phyloP scores from a whole-genome alignment of 176 grass and related monocot species.

The Zoysia japonica region DNA sequence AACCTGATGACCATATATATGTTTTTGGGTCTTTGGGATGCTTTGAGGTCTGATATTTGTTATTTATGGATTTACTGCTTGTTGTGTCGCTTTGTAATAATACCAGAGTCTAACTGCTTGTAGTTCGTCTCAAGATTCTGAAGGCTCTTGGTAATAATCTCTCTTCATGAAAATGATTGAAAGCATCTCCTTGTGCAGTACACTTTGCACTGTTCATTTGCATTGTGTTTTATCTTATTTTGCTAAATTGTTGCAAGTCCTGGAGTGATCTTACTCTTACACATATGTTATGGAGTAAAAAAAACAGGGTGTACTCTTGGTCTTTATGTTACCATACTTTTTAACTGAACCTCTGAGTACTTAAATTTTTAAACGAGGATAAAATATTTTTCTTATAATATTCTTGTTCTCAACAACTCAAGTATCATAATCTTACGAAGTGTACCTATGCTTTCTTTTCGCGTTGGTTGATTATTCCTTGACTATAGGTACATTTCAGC shows the following conservation, averaged over 20 bases:
- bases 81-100: conserved; percentile 7
- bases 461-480: conserved; percentile 3
- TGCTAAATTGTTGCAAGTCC: background rate
- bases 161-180: background rate
- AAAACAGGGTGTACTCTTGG: background rate
- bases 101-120: background rate
- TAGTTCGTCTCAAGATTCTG: background rate
- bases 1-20: conserved; percentile 1
- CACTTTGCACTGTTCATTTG: background rate
- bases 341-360: background rate
- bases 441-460: conserved; percentile 19
- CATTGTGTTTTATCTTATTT: conserved; percentile 7
- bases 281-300: conserved; percentile 12
- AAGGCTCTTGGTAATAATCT: conserved; percentile 18
- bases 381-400: background rate
- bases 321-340: conserved; percentile 7
- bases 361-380: conserved; percentile 26
- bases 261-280: background rate
- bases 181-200: background rate
- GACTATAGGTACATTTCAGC: conserved; percentile 84
- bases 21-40: conserved; percentile 13
- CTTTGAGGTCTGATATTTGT: conserved; percentile 9
- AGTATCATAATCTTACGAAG: conserved; percentile 22
- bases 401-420: background rate
- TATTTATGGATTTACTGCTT: background rate